phyloP scores from a whole-genome alignment of 345 rosid species.

The Citrus sp. region DNA sequence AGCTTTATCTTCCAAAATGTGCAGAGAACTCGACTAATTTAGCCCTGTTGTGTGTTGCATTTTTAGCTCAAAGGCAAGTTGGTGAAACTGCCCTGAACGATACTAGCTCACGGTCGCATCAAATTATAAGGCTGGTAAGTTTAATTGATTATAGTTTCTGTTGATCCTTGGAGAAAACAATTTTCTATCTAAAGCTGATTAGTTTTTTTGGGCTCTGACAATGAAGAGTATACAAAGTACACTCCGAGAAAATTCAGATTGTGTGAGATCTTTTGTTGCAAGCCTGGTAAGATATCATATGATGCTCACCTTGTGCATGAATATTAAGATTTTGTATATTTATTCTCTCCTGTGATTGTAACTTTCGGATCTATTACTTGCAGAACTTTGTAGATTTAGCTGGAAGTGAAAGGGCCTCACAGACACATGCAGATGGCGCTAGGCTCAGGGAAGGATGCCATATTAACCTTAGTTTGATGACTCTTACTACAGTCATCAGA shows the following conservation, averaged over 20 bases:
- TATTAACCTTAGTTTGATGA: conserved; percentile 98
- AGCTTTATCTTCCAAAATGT: neutral
- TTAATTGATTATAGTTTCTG: conserved; percentile 9
- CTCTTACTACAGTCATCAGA: conserved; percentile 94
- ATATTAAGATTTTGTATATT: neutral
- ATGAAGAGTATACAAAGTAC: conserved; percentile 88
- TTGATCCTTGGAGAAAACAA: neutral
- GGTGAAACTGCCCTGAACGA: conserved; percentile 99
- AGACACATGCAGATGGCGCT: conserved; percentile 92
- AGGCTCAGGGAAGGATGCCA: conserved; percentile 99
- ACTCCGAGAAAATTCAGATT: conserved; percentile 86
- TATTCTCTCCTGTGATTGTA: neutral
- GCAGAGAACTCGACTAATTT: conserved; percentile 17
- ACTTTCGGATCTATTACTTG: conserved; percentile 24
- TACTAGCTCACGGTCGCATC: conserved; percentile 96
- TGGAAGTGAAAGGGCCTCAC: conserved; percentile 99
- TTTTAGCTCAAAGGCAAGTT: conserved; percentile 96
- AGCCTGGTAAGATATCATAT: conserved; percentile 64
- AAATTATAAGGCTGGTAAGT: conserved; percentile 89
- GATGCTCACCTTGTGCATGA: neutral
- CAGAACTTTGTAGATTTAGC: conserved; percentile 99
- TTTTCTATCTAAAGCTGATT: conserved; percentile 6
- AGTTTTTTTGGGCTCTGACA: conserved; percentile 19
- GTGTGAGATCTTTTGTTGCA: conserved; percentile 93
- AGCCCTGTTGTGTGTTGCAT: conserved; percentile 3